phyloP scores from a whole-genome alignment of 2,329 filamentous ascomycete species.

The Ascochyta lentis region DNA sequence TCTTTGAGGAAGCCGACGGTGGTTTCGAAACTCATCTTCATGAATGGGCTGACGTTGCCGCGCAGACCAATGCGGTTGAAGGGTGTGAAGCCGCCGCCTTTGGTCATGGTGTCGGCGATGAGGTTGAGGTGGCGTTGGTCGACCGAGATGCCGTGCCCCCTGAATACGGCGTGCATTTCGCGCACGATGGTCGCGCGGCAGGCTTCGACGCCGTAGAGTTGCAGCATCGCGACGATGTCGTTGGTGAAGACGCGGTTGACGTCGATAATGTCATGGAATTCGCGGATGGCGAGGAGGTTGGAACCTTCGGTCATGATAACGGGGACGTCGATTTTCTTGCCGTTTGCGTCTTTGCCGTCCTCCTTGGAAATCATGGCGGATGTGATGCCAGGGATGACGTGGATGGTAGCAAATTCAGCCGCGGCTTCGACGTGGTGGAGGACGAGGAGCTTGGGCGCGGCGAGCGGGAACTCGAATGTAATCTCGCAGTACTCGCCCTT shows the following conservation, averaged over 20 bases:
- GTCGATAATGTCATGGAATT: slow-evolving; percentile 83
- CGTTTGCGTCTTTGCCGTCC: slow-evolving; percentile 59
- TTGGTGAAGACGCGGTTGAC: slow-evolving; percentile 89
- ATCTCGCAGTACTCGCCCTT: slow-evolving; percentile 78
- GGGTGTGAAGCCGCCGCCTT: slow-evolving; percentile 83
- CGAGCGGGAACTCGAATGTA: slow-evolving; percentile 79
- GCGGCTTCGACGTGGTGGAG: slow-evolving; percentile 86
- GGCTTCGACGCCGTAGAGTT: slow-evolving; percentile 91
- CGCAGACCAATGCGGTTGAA: slow-evolving; percentile 92
- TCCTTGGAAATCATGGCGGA: slow-evolving; percentile 71
- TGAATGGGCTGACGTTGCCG: slow-evolving; percentile 86
- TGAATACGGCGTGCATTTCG: slow-evolving; percentile 86
- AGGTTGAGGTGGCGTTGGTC: slow-evolving; percentile 92
- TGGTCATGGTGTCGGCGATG: slow-evolving; percentile 98
- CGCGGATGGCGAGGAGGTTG: slow-evolving; percentile 90
- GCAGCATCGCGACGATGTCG: slow-evolving; percentile 85
- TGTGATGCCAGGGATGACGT: slow-evolving; percentile 80
- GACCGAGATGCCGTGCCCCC: slow-evolving; percentile 88
- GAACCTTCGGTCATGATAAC: slow-evolving; percentile 80
- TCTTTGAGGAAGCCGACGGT: slow-evolving; percentile 93
- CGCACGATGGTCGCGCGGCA: slow-evolving; percentile 84
- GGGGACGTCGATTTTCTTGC: slow-evolving; percentile 51
- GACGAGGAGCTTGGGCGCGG: slow-evolving; percentile 89
- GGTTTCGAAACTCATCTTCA: slow-evolving; percentile 99
- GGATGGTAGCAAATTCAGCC: slow-evolving; percentile 79